Evolutionary conservation across 805 yeast genomes (phyloP), one percentile per base, ranked within the genome.

Genomic region (Metschnikowia amazonensis): DNA sequence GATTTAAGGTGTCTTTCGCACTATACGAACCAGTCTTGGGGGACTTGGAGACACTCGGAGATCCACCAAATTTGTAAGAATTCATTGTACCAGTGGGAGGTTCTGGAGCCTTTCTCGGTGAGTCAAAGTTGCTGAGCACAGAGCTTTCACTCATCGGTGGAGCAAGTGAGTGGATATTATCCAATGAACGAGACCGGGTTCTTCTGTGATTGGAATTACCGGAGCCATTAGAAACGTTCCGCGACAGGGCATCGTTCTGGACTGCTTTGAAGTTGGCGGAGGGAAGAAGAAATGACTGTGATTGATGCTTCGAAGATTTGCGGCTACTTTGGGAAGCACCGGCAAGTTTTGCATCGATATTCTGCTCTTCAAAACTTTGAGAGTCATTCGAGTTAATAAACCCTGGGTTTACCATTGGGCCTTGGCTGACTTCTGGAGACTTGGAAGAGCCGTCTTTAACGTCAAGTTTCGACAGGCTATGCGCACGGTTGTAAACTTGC

Each of bases 21-120:
- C 52, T 38, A 38, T 63, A 63, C 21, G 56, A 17, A 27, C 14
- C 3, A 16, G 35, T 8, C n/a, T 39, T 6, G 20, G 38, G 8
- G 10, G 35, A 16, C 33, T 34, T 45, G 13, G 45, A 27, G 10
- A 31, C 23, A 17, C 24, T 44, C 3, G 53, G 57, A 11, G 51
- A 56, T 32, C 57, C 68, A 5, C 65, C 75, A 51, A 63, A 74
- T 57, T 57, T 66, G 55, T 36, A 75, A 37, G 56, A 51, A 45
- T 60, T 59, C 43, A 62, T 38, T 2, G 70, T 66, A 34, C 49
- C 44, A 25, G 64, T 65, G 2, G 89, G 89, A 0, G 89, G 89
- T 43, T 75, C 75, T 1, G 90, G 90, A 0, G 89, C 86, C 55
- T 71, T 81, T 63, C 89, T 72, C n/a, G 89, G 88, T 0, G 89